phyloP scores from a whole-genome alignment of 441 rosid genomes.

The Melastoma candidum region DNA sequence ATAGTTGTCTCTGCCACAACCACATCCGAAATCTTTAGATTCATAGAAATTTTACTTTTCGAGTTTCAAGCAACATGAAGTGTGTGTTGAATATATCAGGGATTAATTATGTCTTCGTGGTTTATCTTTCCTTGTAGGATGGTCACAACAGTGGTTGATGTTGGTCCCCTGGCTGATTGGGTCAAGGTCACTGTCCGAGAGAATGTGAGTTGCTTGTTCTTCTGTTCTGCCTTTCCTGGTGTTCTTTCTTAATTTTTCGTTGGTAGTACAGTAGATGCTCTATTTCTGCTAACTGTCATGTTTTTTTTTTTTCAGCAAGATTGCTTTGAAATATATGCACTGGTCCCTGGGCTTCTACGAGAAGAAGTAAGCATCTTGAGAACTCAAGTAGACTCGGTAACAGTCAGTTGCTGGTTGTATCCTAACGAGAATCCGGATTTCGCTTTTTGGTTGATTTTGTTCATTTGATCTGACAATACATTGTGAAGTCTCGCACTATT shows the following conservation, averaged over 20 bases:
- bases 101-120: conserved; percentile 12
- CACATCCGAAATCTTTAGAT: too few species aligned
- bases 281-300: not conserved
- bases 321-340: conserved; percentile 74
- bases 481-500: too few species aligned
- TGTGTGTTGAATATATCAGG: too few species aligned
- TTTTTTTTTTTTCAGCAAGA: conserved; percentile 45
- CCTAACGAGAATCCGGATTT: too few species aligned
- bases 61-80: too few species aligned
- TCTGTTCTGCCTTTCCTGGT: conserved; percentile 17
- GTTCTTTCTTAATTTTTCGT: not conserved
- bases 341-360: conserved; percentile 85
- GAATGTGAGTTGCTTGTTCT: conserved; percentile 23
- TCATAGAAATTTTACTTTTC: too few species aligned
- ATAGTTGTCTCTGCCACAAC: too few species aligned
- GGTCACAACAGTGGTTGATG: conserved; percentile 46
- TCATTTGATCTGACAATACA: too few species aligned
- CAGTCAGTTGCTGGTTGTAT: not conserved
- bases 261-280: not conserved
- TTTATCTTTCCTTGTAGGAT: conserved; percentile 28
- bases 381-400: conserved; percentile 11
- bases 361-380: conserved; percentile 52
- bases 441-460: too few species aligned
- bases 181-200: conserved; percentile 84
- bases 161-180: conserved; percentile 85